Conservation (phyloP, 2,329 filamentous ascomycete species). For the Fusarium sp. region DNA sequence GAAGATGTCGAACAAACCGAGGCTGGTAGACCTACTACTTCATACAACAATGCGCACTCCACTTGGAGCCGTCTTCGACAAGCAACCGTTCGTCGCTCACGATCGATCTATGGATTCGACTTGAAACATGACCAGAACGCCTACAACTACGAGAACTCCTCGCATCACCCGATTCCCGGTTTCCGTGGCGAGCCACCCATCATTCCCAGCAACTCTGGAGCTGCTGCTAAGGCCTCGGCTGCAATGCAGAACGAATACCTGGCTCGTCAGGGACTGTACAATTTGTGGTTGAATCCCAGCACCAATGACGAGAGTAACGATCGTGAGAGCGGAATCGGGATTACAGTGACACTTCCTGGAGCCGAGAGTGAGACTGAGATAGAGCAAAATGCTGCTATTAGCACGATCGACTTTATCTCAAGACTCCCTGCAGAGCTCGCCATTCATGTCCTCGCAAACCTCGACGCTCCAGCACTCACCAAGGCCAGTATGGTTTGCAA, state of each 20-base stretch:
- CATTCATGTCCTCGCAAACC: constrained; percentile 63
- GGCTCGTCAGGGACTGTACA: constrained; percentile 48
- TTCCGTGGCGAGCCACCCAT: constrained; percentile 63
- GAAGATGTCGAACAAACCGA: constrained; percentile 36
- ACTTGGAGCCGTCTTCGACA: constrained; percentile 62
- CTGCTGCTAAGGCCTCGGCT: constrained; percentile 68
- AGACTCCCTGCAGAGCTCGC: constrained; percentile 65
- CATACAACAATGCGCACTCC: constrained; percentile 51
- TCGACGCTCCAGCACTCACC: constrained; percentile 62
- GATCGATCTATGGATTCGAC: constrained; percentile 55
- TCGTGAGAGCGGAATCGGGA: constrained; percentile 70
- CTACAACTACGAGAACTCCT: constrained; percentile 42
- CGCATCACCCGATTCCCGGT: constrained; percentile 55
- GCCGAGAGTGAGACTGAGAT: constrained; percentile 45
- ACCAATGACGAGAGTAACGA: constrained; percentile 61
- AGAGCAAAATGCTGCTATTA: constrained; percentile 53
- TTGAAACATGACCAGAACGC: constrained; percentile 33
- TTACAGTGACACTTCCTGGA: constrained; percentile 58
- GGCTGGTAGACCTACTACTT: constrained; percentile 52
- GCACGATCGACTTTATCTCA: constrained; percentile 65
- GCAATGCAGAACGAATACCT: constrained; percentile 65
- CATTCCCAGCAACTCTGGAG: constrained; percentile 66
- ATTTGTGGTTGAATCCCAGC: constrained; percentile 53
- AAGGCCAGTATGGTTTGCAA: constrained; percentile 60
- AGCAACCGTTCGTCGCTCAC: constrained; percentile 59